These are phyloP conservation scores for Crithidia thermophila DNA, from an alignment of 208 protist genomes.

Conservation along the genomic window DNA sequence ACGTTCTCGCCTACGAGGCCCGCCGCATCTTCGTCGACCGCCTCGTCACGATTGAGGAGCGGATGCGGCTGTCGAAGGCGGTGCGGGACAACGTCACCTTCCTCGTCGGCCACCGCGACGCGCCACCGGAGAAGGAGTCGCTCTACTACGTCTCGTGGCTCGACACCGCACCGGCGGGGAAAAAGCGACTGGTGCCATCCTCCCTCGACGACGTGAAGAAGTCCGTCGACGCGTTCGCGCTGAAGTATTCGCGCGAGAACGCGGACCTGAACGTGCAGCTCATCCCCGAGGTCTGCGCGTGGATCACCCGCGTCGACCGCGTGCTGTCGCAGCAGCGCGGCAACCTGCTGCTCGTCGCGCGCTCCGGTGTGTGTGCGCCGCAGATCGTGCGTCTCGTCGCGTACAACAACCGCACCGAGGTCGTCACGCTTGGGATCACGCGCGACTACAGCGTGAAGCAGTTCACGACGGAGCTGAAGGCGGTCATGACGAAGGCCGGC, in stretches of 20 bases:
- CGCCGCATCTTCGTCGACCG: slow-evolving; percentile 96
- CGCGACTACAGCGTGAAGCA: slow-evolving; percentile 93
- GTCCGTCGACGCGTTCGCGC: slow-evolving; percentile 58
- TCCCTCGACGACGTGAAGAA: slow-evolving; percentile 79
- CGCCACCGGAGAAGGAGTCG: slow-evolving; percentile 72
- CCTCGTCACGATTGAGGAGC: slow-evolving; percentile 87
- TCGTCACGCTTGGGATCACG: slow-evolving; percentile 91
- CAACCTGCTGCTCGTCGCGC: slow-evolving; percentile 95
- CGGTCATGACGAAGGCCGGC: slow-evolving; percentile 88
- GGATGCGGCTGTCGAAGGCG: slow-evolving; percentile 63
- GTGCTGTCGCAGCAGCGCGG: slow-evolving; percentile 95
- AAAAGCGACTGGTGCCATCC: slow-evolving; percentile 57
- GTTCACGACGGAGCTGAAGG: slow-evolving; percentile 95
- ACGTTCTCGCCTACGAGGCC: slow-evolving; percentile 94
- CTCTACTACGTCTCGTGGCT: slow-evolving; percentile 81
- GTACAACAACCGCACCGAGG: slow-evolving; percentile 90
- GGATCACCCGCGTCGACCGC: slow-evolving; percentile 95
- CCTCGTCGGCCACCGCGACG: slow-evolving; percentile 71
- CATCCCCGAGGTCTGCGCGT: slow-evolving; percentile 95
- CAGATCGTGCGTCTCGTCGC: slow-evolving; percentile 92
- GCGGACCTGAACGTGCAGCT: slow-evolving; percentile 93
- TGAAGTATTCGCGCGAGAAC: slow-evolving; percentile 95
- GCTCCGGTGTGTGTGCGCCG: slow-evolving; percentile 92
- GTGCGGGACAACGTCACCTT: slow-evolving; percentile 84
- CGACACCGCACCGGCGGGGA: slow-evolving; percentile 45